These are phyloP conservation scores for Vigna nakashimae DNA, from an alignment of 306 rosid genomes.

Conservation along the genomic window DNA sequence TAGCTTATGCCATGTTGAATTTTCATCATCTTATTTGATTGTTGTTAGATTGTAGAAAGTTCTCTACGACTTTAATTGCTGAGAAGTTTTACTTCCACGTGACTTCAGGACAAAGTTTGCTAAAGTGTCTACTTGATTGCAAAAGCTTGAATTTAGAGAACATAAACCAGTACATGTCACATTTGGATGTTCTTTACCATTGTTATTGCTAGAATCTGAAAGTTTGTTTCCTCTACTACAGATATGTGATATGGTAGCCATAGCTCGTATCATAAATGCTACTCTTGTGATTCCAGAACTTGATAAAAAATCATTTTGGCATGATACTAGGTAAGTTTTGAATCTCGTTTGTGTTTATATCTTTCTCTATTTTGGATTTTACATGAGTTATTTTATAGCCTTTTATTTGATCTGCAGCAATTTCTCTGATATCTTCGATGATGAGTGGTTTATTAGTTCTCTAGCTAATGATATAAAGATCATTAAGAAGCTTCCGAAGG, in stretches of 20 bases:
- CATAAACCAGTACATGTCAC: constrained; percentile 3
- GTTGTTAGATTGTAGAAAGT: constrained; percentile 10
- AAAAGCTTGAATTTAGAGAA: constrained; percentile 22
- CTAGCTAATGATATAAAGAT: constrained; percentile 82
- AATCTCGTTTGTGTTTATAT: neutral
- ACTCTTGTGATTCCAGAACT: constrained; percentile 96
- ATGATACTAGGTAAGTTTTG: constrained; percentile 73
- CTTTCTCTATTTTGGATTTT: constrained; percentile 27
- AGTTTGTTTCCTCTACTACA: constrained; percentile 50
- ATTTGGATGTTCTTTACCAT: constrained; percentile 21
- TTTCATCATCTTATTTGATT: constrained; percentile 16
- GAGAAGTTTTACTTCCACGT: constrained; percentile 13
- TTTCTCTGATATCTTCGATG: constrained; percentile 88
- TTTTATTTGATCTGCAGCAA: constrained; percentile 62
- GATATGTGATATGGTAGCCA: constrained; percentile 99
- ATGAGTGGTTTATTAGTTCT: constrained; percentile 76
- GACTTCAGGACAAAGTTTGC: constrained; percentile 10
- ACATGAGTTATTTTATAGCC: constrained; percentile 33
- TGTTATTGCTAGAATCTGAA: constrained; percentile 38
- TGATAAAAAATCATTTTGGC: constrained; percentile 91
- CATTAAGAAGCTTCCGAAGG: constrained; percentile 73
- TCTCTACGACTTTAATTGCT: constrained; percentile 13
- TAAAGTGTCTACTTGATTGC: constrained; percentile 12
- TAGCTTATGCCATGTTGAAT: constrained; percentile 15
- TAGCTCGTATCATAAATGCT: constrained; percentile 89